A percentile compares a stretch with the other conserved stretches of the same genome.
Conservation (phyloP, 768 basidiomycete genomes). For the Lactarius sp. region DNA sequence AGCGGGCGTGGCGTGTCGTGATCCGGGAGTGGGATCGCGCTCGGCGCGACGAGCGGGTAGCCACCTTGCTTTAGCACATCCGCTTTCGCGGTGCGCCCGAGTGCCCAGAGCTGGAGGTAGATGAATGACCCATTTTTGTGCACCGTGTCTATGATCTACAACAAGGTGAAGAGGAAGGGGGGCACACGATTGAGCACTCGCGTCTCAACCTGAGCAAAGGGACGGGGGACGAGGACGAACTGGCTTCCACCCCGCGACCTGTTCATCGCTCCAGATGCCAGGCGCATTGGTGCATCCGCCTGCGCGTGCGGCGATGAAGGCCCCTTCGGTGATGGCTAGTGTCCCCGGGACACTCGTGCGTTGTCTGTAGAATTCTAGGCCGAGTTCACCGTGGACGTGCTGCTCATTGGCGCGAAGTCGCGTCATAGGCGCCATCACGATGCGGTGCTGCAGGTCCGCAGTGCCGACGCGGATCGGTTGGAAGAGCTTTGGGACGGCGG, state of each 20-base stretch:
- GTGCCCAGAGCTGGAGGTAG: constrained; percentile 38
- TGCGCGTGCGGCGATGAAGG: no score
- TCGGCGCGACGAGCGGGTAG: neutral
- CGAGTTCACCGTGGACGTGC: constrained; percentile 31
- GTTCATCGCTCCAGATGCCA: no score
- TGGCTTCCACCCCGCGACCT: no score
- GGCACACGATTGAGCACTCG: no score
- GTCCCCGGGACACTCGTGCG: no score
- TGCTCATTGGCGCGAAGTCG: constrained; percentile 37
- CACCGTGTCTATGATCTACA: constrained; percentile 28
- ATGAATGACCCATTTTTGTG: constrained; percentile 36
- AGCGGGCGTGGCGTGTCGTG: constrained; percentile 11
- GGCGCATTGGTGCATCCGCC: no score
- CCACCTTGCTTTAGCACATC: neutral
- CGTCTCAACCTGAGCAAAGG: no score
- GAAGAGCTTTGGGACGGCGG: constrained; percentile 36
- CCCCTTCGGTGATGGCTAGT: no score
- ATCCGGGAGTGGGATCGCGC: neutral
- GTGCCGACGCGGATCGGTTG: constrained; percentile 43
- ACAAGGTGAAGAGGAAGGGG: no score
- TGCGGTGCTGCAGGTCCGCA: constrained; percentile 42
- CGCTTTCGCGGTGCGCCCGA: constrained; percentile 27
- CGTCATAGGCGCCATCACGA: constrained; percentile 53
- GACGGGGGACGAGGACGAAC: no score
- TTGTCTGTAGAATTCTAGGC: no score